These are phyloP conservation scores for Eleusine coracana DNA, from an alignment of 176 grass and related monocot species.

Conservation along the genomic window DNA sequence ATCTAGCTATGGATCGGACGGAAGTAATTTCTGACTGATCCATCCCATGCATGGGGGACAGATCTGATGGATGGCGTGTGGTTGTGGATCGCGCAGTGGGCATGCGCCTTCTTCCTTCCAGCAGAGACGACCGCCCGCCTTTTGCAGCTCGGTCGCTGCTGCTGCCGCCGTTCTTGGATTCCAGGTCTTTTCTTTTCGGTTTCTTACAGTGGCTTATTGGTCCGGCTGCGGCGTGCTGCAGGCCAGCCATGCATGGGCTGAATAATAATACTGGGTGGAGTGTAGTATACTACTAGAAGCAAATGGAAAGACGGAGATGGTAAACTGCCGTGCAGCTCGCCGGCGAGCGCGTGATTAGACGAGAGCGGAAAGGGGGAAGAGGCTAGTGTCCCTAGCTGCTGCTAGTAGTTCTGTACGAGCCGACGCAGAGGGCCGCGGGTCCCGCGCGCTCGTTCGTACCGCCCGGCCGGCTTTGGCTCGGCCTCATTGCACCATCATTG, in stretches of 20 bases:
- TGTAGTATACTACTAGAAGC: neutral
- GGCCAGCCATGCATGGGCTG: too few species aligned
- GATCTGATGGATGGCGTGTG: conserved; percentile 43
- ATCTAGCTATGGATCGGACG: conserved; percentile 23
- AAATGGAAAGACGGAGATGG: neutral
- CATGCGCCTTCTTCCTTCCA: neutral
- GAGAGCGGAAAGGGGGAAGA: conserved; percentile 17
- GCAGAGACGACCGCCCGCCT: neutral
- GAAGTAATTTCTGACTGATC: conserved; percentile 30
- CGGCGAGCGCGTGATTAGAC: conserved; percentile 17
- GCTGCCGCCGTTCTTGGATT: conserved; percentile 18
- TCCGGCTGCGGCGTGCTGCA: too few species aligned
- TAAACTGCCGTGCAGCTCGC: neutral
- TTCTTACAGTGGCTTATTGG: neutral
- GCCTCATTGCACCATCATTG: conserved; percentile 53
- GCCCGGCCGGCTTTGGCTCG: neutral
- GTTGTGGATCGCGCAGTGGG: neutral
- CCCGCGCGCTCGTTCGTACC: conserved; percentile 48
- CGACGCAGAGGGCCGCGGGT: conserved; percentile 9
- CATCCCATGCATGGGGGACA: conserved; percentile 37
- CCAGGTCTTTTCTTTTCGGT: neutral
- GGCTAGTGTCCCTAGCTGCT: neutral
- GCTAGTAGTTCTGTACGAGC: conserved; percentile 14
- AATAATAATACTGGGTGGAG: too few species aligned
- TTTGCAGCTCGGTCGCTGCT: neutral